Base-by-base conservation (phyloP, 2,329 filamentous ascomycete species). In the Bipolaris bicolor region DNA sequence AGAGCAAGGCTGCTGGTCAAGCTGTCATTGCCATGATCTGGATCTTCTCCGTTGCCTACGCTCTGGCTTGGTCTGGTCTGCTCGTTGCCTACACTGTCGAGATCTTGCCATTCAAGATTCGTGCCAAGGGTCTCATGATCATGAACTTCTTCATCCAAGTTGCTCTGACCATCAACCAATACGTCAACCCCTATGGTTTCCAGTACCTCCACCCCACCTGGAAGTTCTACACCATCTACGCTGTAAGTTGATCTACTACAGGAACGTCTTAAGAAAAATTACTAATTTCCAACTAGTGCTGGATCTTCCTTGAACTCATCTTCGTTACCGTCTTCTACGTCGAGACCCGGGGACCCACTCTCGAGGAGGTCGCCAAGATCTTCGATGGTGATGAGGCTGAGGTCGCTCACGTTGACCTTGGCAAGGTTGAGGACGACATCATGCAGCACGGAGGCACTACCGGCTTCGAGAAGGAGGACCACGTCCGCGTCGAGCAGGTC, bases 311-410 rank as follows among this genome's bases (percentile, higher is more conserved):
- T 67, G 84, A 88, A 73, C 77, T 88, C 44, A 60, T 84, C 45
- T 87, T 88, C 64, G 85, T 89, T 34, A 88, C 82, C 75, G 86
- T 86, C 78, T 83, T 88, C 73, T 88, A 87, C 71, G 82, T 88
- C 54, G 88, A 91, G 78, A 91, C 88, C 16, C 86, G 85, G 67
- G 88, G 88, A 3, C 86, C 87, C 0, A 90, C 88, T 1, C 84
- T 91, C 0, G 88, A 90, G 71, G 87, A 90, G 71, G 83, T 90
- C 60, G 85, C 88, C 45, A 84, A 84, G 67, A 89, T 90, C 71
- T 90, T 91, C 66, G 88, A 90, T 65, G 88, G 87, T 37, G 83
- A 86, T 26, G 79, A 83, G 33, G 85, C 84, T 18, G 81, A 75
- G 57, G 72, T 76, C 37, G 66, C 64, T 5, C 57, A 68, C n/a